Percentiles rank a stretch among this genome's conserved stretches.
phyloP scores from a whole-genome alignment of 148 eudicot species.

The Diospyros kaki region DNA sequence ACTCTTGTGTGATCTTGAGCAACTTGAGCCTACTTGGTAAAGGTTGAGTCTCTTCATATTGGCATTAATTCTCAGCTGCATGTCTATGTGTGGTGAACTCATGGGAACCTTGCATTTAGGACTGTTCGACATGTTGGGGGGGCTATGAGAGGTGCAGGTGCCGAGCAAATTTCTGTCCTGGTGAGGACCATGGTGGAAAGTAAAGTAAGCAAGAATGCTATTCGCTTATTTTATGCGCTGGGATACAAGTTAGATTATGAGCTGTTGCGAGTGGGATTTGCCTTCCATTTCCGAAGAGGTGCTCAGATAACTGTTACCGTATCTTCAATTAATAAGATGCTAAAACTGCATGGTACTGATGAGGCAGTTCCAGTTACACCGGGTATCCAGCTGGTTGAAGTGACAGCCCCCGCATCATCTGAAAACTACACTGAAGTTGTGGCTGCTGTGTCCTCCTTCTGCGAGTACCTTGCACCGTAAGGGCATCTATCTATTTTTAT shows the following conservation, averaged over 20 bases:
- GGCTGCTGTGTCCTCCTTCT: conserved; percentile 83
- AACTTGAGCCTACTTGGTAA: conserved; percentile 92
- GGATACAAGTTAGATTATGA: conserved; percentile 92
- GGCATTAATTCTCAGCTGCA: not conserved
- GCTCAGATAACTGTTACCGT: conserved; percentile 82
- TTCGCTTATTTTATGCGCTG: conserved; percentile 69
- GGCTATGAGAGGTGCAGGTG: conserved; percentile 94
- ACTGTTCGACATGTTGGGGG: conserved; percentile 84
- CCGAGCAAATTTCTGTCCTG: conserved; percentile 80
- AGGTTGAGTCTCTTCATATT: not conserved
- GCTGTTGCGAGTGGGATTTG: conserved; percentile 71
- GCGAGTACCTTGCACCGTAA: conserved; percentile 97
- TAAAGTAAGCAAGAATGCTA: conserved; percentile 85
- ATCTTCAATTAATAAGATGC: conserved; percentile 76
- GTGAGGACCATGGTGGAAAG: conserved; percentile 82
- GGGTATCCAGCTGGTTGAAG: conserved; percentile 92
- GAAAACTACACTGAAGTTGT: conserved; percentile 81
- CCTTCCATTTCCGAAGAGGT: conserved; percentile 71
- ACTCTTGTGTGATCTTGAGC: conserved; percentile 88
- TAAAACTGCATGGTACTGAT: conserved; percentile 76
- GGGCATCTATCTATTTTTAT: conserved; percentile 19
- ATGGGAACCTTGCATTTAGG: conserved; percentile 30
- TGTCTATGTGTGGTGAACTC: not conserved
- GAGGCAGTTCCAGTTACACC: conserved; percentile 79
- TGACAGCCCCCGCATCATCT: conserved; percentile 83